Base-by-base conservation (phyloP, 768 basidiomycete species). In the Psilocybe tampanensis region DNA sequence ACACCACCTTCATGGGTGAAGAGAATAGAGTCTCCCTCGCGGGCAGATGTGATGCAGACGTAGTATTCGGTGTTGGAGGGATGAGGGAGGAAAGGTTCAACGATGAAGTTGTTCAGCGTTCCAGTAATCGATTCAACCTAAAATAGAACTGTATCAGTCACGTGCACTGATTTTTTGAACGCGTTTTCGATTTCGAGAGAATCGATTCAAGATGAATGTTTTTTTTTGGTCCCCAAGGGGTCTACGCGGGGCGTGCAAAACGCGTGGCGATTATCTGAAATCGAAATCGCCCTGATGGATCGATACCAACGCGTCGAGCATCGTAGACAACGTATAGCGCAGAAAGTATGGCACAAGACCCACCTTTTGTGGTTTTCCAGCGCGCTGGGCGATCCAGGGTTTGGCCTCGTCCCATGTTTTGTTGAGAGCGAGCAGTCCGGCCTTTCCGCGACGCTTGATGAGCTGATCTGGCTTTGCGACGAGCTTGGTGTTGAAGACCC, bases 1-100 rank as follows among this genome's bases (percentile, higher is more conserved):
- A 99, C 94, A 80, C 97, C 97, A 62, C 97, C 97, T 70, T 98
- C 95, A 73, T 97, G 95, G 29, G 95, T 97, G 85, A 98, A 99
- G 71, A 98, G 92, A 72, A 99, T 98, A 49, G 87, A 83, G 69
- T 99, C 97, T 55, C 92, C 94, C 69, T 96, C 90, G 60, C 97
- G 92, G 22, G 84, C 88, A 15, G 96, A 98, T 75, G 88, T 98
- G 76, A 99, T 91, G 78, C 96, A 98, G 70, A 99, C 91, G 73
- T 98, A 99, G 79, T 93, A 98, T 73, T 98, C 97, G 57, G 94
- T 90, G 70, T 94, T 82, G 51, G 92, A 85, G 2, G 93, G 88
- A 70, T 98, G 96, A 47, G 96, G 96, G 52, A 95, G 81, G 87
- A 99, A 97, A n/a, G 96, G 96, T 76, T 99, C 96, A 62, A 98